These are phyloP conservation scores for Trichoderma gamsii DNA, from an alignment of 495 filamentous ascomycete species.

Conservation along the genomic window DNA sequence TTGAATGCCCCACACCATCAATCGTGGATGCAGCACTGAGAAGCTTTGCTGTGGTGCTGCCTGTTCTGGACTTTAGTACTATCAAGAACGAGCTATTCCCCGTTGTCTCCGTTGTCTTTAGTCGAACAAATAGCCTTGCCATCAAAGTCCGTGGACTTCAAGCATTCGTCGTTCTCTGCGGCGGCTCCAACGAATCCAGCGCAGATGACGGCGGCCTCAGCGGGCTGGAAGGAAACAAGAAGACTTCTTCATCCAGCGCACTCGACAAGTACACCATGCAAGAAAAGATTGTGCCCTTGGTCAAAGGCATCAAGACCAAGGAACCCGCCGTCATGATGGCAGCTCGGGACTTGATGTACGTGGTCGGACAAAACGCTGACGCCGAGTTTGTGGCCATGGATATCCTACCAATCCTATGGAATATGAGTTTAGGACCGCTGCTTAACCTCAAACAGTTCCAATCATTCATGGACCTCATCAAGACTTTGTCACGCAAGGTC, in stretches of 20 bases:
- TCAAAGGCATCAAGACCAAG: slow-evolving; percentile 93
- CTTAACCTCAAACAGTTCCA: slow-evolving; percentile 83
- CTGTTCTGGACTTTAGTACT: slow-evolving; percentile 86
- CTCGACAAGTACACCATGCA: slow-evolving; percentile 97
- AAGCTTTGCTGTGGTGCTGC: slow-evolving; percentile 65
- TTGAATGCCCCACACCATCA: slow-evolving; percentile 84
- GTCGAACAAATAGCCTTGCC: slow-evolving; percentile 80
- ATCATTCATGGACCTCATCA: slow-evolving; percentile 80
- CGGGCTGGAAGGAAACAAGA: slow-evolving; percentile 50
- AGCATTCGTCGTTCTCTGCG: slow-evolving; percentile 84
- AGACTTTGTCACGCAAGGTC: slow-evolving; percentile 67
- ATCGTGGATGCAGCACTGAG: slow-evolving; percentile 79
- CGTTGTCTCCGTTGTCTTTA: slow-evolving; percentile 80
- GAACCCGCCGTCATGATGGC: slow-evolving; percentile 98
- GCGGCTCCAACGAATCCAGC: slow-evolving; percentile 52
- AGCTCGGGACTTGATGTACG: slow-evolving; percentile 71
- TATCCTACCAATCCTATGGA: slow-evolving; percentile 82
- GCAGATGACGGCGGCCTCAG: slow-evolving; percentile 61
- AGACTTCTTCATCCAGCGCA: slow-evolving; percentile 55
- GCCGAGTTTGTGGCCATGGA: slow-evolving; percentile 92
- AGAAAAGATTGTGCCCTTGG: slow-evolving; percentile 85
- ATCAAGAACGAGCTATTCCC: slow-evolving; percentile 95
- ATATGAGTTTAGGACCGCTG: slow-evolving; percentile 83
- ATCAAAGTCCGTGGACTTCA: slow-evolving; percentile 91
- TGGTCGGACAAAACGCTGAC: slow-evolving; percentile 77